Percentiles rank a stretch among this genome's conserved stretches.
Evolutionary conservation across 2,329 filamentous ascomycete species (phyloP).

Genomic region (Apiospora phragmitis): DNA sequence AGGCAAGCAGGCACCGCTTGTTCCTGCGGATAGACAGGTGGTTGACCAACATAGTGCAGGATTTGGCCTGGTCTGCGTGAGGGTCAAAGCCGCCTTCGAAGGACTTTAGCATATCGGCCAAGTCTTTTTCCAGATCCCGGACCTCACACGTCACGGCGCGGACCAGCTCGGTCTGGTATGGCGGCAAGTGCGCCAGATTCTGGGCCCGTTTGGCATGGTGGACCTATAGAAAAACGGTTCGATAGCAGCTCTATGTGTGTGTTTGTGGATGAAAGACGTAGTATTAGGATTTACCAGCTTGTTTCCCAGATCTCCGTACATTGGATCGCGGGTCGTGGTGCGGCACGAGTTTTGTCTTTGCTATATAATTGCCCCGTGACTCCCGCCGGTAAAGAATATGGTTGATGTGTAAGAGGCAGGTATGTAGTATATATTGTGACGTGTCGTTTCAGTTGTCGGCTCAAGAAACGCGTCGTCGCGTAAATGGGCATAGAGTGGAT

Average conservation of each 20-base stretch:
- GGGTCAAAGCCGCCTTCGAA: slow-evolving; percentile 87
- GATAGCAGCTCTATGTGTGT: not conserved
- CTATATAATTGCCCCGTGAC: not conserved
- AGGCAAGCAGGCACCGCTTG: slow-evolving; percentile 92
- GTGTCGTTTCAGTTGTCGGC: not conserved
- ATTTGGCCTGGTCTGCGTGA: slow-evolving; percentile 75
- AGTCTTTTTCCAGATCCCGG: slow-evolving; percentile 87
- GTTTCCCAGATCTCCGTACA: slow-evolving; percentile 87
- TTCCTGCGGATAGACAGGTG: slow-evolving; percentile 95
- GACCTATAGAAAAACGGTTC: slow-evolving; percentile 57
- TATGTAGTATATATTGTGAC: not conserved
- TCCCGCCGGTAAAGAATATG: no score
- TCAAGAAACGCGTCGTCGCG: slow-evolving; percentile 4
- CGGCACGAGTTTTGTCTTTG: not conserved
- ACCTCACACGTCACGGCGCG: slow-evolving; percentile 88
- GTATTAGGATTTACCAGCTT: slow-evolving; percentile 62
- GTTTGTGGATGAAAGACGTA: not conserved
- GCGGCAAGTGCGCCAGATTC: slow-evolving; percentile 79
- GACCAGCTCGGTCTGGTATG: slow-evolving; percentile 90
- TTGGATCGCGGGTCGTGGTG: slow-evolving; percentile 34
- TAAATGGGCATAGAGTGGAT: not conserved
- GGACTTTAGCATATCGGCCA: slow-evolving; percentile 74
- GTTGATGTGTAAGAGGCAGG: not conserved
- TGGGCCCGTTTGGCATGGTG: slow-evolving; percentile 95
- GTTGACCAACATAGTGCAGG: slow-evolving; percentile 87